phyloP scores from a whole-genome alignment of 352 stramenopile species.

The Globisporangium iwayamae region DNA sequence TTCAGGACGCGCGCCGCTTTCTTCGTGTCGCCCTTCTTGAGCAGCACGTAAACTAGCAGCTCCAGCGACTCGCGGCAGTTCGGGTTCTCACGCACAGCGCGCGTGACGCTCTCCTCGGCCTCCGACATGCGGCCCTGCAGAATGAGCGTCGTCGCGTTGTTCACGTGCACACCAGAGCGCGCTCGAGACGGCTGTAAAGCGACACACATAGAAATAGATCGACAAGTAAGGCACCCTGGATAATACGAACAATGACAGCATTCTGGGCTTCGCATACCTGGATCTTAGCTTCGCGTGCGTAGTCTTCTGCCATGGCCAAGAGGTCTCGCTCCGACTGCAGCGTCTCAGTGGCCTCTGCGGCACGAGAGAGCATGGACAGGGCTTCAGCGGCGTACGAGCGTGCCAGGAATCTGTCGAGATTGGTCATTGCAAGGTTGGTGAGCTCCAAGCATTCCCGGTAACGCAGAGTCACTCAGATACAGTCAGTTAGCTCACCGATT shows the following conservation, averaged over 20 bases:
- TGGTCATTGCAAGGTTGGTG: neutral
- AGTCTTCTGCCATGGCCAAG: constrained; percentile 73
- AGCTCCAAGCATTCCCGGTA: neutral
- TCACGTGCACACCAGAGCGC: constrained; percentile 79
- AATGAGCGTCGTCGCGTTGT: constrained; percentile 78
- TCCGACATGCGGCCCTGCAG: constrained; percentile 69
- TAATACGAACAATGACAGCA: neutral
- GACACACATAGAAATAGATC: neutral
- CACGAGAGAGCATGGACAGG: constrained; percentile 84
- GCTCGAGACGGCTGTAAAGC: constrained; percentile 45
- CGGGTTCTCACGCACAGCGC: constrained; percentile 75
- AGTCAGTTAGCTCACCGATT: constrained; percentile 36
- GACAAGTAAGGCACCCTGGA: neutral
- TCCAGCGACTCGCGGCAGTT: constrained; percentile 82
- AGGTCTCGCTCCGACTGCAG: constrained; percentile 75
- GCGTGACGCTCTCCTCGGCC: constrained; percentile 81
- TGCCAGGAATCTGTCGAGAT: constrained; percentile 50
- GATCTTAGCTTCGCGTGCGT: constrained; percentile 71
- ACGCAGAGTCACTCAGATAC: neutral
- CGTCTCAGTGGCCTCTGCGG: constrained; percentile 67
- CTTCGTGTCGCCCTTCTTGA: constrained; percentile 88
- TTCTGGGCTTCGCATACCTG: constrained; percentile 31
- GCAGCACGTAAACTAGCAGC: constrained; percentile 83
- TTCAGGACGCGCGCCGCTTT: constrained; percentile 85
- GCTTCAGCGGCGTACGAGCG: constrained; percentile 89